Conservation (phyloP, 1,284 basidiomycete genomes). For the Ceratobasidium sp. region DNA sequence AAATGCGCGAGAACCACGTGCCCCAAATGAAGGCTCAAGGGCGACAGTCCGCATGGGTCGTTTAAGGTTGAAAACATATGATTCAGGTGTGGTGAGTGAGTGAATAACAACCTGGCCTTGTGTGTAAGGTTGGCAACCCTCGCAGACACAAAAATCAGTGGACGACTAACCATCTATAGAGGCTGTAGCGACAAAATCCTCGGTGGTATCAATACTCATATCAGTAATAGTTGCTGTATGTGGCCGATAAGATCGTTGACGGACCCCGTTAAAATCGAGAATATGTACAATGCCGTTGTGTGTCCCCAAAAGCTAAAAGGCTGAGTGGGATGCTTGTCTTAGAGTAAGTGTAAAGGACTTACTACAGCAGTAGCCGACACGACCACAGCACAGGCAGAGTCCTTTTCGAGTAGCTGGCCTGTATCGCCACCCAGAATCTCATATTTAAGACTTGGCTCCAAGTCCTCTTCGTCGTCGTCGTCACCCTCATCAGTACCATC, state of each 20-base stretch:
- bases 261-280: slow-evolving; percentile 82
- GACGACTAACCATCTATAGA: slow-evolving; percentile 87
- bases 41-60: slow-evolving; percentile 92
- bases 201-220: slow-evolving; percentile 86
- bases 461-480: slow-evolving; percentile 75
- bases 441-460: slow-evolving; percentile 93
- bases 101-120: slow-evolving; percentile 90
- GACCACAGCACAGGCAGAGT: slow-evolving; percentile 86
- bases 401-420: slow-evolving; percentile 87
- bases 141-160: slow-evolving; percentile 29
- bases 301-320: slow-evolving; percentile 83
- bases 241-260: slow-evolving; percentile 91
- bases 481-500: slow-evolving; percentile 53
- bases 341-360: slow-evolving; percentile 53
- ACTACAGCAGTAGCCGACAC: slow-evolving; percentile 85
- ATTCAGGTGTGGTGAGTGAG: slow-evolving; percentile 85
- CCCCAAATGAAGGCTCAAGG: slow-evolving; percentile 92
- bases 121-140: slow-evolving; percentile 53
- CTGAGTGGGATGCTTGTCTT: slow-evolving; percentile 42
- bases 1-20: slow-evolving; percentile 84
- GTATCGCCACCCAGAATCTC: slow-evolving; percentile 82
- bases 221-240: slow-evolving; percentile 93
- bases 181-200: slow-evolving; percentile 92
- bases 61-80: slow-evolving; percentile 92
- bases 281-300: slow-evolving; percentile 94